Evolutionary conservation across 2,329 filamentous ascomycete genomes (phyloP), one percentile per base, ranked within the genome.

Genomic region (Apiospora kogelbergensis): DNA sequence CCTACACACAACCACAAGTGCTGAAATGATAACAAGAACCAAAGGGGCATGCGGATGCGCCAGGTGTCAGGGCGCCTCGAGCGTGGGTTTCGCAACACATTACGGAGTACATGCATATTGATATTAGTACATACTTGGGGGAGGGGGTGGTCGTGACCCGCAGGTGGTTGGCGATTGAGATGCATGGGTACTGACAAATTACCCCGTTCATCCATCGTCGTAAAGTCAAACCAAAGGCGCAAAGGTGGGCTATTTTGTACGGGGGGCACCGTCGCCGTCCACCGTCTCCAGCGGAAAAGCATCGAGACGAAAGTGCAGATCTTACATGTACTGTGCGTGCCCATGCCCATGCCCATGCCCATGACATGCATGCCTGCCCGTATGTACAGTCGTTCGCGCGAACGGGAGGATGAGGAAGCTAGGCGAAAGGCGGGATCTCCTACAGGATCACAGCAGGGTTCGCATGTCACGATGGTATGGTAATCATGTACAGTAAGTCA

Each of bases 371-470:
- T 41, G 66, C 45, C 67, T 67, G 44, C 65, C 68, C 45, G 68
- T 45, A 53, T 33, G 15, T 65, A 48, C 33, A 42, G n/a, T 46
- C 44, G 42, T 46, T 48, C 45, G 42, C 30, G 65, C 60, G 70
- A 67, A 70, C 70, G 70, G 71, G 73, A 70, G 67, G 67, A 71
- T 57, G 63, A 68, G 69, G 57, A 70, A 72, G 70, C 72, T 70
- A 73, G 72, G 72, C 73, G 71, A 74, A 74, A 72, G 70, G 73
- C 73, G 73, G 73, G 73, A 75, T 75, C 74, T 73, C 73, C 57
- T 71, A 73, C 73, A 74, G 69, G 69, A 71, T 68, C 65, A 66
- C 68, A 70, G 71, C 72, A 72, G 71, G 71, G 74, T 73, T 67
- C 72, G 69, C 71, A 74, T 73, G 74, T 71, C 72, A 71, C 73